phyloP scores from a whole-genome alignment of 1,139 yeast species.

The Kodamaea derodonti region DNA sequence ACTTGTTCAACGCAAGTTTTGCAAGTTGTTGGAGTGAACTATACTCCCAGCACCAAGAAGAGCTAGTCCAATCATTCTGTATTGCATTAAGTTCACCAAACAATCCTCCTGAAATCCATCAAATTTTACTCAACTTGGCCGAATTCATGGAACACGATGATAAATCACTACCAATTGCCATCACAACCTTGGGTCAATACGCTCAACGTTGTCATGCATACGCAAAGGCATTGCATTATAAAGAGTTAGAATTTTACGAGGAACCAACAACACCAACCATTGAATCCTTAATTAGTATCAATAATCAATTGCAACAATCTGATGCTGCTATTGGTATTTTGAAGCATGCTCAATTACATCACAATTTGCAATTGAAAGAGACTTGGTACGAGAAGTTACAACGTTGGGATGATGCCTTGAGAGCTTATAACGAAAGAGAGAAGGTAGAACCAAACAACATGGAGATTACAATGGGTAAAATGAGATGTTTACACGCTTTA shows the following conservation, averaged over 20 bases:
- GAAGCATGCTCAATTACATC: constrained; percentile 92
- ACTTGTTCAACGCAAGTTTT: constrained; percentile 90
- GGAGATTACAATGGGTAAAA: constrained; percentile 94
- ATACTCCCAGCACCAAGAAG: constrained; percentile 90
- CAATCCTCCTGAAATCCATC: constrained; percentile 94
- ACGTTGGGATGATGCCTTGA: constrained; percentile 96
- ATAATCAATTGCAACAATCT: constrained; percentile 90
- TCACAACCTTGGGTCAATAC: constrained; percentile 83
- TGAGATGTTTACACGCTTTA: constrained; percentile 95
- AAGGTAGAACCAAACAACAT: constrained; percentile 52
- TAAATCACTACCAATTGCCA: constrained; percentile 86
- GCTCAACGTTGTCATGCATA: constrained; percentile 97
- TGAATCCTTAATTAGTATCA: constrained; percentile 86
- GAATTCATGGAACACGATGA: constrained; percentile 98
- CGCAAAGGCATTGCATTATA: constrained; percentile 94
- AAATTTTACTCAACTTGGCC: constrained; percentile 80
- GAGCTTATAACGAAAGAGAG: constrained; percentile 78
- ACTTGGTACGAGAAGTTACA: constrained; percentile 97
- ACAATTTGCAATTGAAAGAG: constrained; percentile 87
- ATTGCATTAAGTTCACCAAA: constrained; percentile 85
- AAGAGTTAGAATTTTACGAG: constrained; percentile 89
- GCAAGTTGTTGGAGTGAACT: constrained; percentile 95
- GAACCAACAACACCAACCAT: constrained; percentile 92
- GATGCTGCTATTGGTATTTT: constrained; percentile 98
- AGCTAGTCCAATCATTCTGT: constrained; percentile 79